A percentile compares a stretch with the other conserved stretches of the same genome.
phyloP scores from a whole-genome alignment of 257 asterid genomes.

The Datura wrightii region DNA sequence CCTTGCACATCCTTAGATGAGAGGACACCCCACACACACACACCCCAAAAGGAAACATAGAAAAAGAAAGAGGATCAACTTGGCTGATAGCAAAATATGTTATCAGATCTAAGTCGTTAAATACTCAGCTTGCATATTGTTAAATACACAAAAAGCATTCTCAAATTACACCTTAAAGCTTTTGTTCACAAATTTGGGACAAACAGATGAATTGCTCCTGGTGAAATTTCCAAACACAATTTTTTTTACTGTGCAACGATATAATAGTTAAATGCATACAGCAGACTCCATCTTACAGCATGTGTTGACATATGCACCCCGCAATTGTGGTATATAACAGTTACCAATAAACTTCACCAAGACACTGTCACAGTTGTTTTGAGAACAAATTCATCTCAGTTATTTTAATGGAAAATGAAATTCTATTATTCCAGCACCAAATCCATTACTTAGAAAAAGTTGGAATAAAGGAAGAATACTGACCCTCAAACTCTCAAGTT shows the following conservation, averaged over 20 bases:
- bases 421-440: neutral
- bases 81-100: neutral
- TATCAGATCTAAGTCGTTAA: neutral
- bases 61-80: neutral
- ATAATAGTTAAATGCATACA: neutral
- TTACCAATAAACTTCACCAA: neutral
- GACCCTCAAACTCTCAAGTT: slow-evolving; percentile 37
- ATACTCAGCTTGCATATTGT: neutral
- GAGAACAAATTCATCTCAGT: neutral
- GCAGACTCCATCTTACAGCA: neutral
- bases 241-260: neutral
- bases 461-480: slow-evolving; percentile 15
- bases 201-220: neutral
- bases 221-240: neutral
- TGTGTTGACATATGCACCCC: neutral
- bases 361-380: neutral
- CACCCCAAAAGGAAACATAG: neutral
- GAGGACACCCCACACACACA: neutral
- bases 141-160: neutral
- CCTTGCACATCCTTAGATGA: neutral
- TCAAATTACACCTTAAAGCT: neutral
- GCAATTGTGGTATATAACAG: neutral
- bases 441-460: neutral
- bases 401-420: neutral
- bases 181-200: neutral